Evolutionary conservation across 1,284 basidiomycete species (phyloP).

Genomic region (Heliocybe sulcata): DNA sequence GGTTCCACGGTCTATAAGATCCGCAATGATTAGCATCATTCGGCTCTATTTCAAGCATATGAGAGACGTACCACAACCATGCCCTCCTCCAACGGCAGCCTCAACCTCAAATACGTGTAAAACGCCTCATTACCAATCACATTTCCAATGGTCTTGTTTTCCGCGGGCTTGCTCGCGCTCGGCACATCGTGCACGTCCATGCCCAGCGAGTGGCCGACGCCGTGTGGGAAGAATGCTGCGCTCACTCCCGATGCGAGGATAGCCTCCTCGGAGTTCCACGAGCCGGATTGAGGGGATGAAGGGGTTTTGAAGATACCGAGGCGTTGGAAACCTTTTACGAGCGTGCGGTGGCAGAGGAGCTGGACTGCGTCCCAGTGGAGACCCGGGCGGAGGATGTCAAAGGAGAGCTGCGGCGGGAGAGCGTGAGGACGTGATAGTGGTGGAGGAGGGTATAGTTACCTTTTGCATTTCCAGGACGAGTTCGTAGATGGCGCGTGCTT

Average conservation of each 20-base stretch:
- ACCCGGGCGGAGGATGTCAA: conserved; percentile 59
- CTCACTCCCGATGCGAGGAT: conserved; percentile 73
- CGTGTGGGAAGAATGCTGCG: conserved; percentile 88
- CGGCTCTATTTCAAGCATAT: neutral
- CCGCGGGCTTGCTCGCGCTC: conserved; percentile 57
- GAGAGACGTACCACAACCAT: conserved; percentile 71
- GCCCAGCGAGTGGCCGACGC: conserved; percentile 83
- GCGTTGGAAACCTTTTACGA: conserved; percentile 73
- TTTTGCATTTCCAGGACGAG: conserved; percentile 86
- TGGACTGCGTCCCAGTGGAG: conserved; percentile 86
- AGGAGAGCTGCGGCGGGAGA: conserved; percentile 41
- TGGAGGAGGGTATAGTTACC: conserved; percentile 28
- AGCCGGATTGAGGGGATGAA: conserved; percentile 36
- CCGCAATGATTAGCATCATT: neutral
- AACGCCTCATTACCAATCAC: conserved; percentile 35
- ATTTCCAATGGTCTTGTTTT: conserved; percentile 41
- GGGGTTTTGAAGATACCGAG: conserved; percentile 77
- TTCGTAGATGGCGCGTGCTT: conserved; percentile 75
- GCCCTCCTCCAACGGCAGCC: conserved; percentile 61
- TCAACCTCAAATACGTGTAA: conserved; percentile 72
- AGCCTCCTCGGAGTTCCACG: conserved; percentile 54
- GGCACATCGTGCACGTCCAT: conserved; percentile 88
- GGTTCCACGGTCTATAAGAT: conserved; percentile 73
- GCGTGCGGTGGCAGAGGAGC: conserved; percentile 69
- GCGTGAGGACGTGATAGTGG: neutral